Evolutionary conservation across 495 filamentous ascomycete genomes (phyloP), one percentile per base, ranked within the genome.

Genomic region (Penicillium taxi): DNA sequence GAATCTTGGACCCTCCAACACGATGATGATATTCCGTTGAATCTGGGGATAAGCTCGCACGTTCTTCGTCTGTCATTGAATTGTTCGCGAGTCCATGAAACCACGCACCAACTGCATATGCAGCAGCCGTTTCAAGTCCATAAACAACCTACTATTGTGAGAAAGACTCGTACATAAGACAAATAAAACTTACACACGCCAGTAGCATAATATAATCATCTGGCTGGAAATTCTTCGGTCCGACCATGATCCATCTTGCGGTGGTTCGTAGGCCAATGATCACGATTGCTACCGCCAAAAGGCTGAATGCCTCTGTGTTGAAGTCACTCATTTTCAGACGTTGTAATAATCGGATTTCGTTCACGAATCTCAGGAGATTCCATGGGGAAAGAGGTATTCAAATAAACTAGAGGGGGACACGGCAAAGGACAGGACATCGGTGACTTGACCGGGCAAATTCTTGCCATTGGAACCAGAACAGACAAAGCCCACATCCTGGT

Each of bases 141-240:
- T 45, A 69, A 41, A 55, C 52, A 14, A 56, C 52, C 46, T 69
- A 38, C 36, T 26, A 21, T 21, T 15, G 35, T 37, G 19, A 44
- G 20, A 32, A 27, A 19, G 32, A 28, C 3, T 16, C 19, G 18
- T 21, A 6, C 8, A 15, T 4, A 21, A 19, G 19, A n/a, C 9
- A 11, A 20, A 14, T 15, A 37, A 9, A 12, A 55, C 67, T 55
- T 50, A 76, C 75, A 29, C 63, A 66, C 3, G 71, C 73, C 15
- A 79, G 12, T 11, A 73, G 42, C 74, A 79, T 79, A 7, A 81
- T 44, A 52, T 76, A 78, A 45, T 81, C 77, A 50, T 81, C 77
- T 1, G 64, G 46, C 37, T 71, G 64, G 35, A 73, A 69, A 11
- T 66, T 64, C 30, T 48, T 56, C 6, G 69, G 49, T 2, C 75